Percentiles rank a stretch among this genome's conserved stretches.
Conservation (phyloP, 805 yeast genomes). For the Kuraishia piskuri region DNA sequence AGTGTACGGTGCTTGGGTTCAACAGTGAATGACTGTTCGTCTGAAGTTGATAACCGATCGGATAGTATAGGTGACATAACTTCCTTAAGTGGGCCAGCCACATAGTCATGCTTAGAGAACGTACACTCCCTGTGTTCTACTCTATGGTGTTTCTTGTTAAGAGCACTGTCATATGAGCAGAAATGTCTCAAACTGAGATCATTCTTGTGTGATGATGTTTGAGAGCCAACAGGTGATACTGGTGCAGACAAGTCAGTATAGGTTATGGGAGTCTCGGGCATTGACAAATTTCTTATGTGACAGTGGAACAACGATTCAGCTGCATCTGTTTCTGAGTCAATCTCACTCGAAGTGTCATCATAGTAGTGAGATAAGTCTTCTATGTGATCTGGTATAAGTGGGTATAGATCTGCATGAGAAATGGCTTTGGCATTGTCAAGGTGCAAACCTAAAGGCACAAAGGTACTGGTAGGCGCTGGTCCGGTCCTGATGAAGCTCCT, state of each 20-base stretch:
- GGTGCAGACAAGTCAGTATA: background rate
- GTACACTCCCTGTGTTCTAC: background rate
- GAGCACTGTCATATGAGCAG: slow-evolving; percentile 21
- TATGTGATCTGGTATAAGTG: background rate
- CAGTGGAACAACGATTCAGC: background rate
- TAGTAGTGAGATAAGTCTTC: background rate
- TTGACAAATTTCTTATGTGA: background rate
- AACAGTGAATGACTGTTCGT: too few species aligned
- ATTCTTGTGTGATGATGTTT: slow-evolving; percentile 1
- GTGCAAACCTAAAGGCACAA: background rate
- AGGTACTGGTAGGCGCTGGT: background rate
- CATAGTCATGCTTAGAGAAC: background rate
- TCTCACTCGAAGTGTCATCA: background rate
- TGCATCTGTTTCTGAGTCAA: background rate
- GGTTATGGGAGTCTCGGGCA: slow-evolving; percentile 3
- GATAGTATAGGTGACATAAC: too few species aligned
- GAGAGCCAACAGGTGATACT: background rate
- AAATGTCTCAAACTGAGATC: slow-evolving; percentile 19
- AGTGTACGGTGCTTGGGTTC: too few species aligned
- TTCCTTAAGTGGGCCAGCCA: background rate
- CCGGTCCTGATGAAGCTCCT: background rate
- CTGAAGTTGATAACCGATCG: too few species aligned
- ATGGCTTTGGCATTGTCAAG: background rate
- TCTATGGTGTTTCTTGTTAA: background rate
- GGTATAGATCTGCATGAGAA: background rate